Evolutionary conservation across 805 yeast species (phyloP), one percentile per base, ranked within the genome.

Genomic region (Candida taoyuanica): DNA sequence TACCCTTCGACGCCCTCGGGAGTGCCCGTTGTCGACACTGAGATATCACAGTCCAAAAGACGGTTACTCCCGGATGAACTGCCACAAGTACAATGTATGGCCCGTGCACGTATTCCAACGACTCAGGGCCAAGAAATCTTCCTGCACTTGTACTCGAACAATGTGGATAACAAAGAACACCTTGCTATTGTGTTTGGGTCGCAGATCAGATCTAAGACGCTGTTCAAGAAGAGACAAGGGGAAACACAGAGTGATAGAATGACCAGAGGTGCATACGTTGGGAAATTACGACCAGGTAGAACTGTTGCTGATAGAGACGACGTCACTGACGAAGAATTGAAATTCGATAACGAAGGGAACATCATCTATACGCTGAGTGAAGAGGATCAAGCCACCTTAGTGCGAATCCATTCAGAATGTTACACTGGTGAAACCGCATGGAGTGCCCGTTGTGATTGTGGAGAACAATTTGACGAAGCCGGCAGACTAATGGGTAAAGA

Each of bases 401-500:
- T 84, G 4, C 71, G 99, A 44, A 88, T 93, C 49, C 99, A 93
- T 58, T 84, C 95, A 3, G 99, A 93, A 59, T 93, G 99, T 63
- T 93, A 91, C 65, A 93, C 99, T 0, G 99, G 99, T 3, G 99
- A 93, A 58, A 93, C 97, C 2, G 98, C 97, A 8, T 93, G 99
- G 98, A 79, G 91, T 42, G 98, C 99, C 1, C 74, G 99, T 39
- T 93, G 99, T 62, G 99, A 93, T 63, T 93, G 99, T 64, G 99
- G 99, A 16, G 99, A 93, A 63, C 99, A 93, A 66, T 85, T 93
- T 53, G 97, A 93, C 62, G 96, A 94, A 62, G 98, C 98, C 2
- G 98, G 97, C 7, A 73, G 94, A 46, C 62, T 87, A 30, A 93
- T 93, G 91, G 95, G 95, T 6, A 67, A 72, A 40, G 72, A 71